These are phyloP conservation scores for Candida easanensis DNA, from an alignment of 805 yeast species.

Conservation along the genomic window DNA sequence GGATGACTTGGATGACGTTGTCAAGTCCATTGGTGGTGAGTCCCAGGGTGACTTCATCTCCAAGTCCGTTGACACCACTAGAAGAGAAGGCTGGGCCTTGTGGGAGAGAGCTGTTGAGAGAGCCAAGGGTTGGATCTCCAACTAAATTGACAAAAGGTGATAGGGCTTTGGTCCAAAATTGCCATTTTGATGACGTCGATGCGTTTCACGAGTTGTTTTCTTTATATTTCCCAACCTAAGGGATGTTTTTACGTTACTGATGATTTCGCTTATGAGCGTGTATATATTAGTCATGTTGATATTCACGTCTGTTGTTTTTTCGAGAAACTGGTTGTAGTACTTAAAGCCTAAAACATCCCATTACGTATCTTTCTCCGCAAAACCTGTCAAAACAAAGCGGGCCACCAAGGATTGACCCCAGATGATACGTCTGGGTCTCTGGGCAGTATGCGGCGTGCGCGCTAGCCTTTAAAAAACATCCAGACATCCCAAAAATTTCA, in stretches of 20 bases:
- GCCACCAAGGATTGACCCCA: background rate
- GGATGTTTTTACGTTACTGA: conserved; percentile 8
- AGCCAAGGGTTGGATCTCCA: conserved; percentile 72
- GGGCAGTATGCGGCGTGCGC: no score
- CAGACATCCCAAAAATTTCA: conserved; percentile 9
- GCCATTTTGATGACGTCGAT: no score
- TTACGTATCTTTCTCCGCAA: no score
- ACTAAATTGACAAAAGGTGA: background rate
- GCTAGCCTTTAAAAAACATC: conserved; percentile 4
- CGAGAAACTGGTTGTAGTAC: background rate
- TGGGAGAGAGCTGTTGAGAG: conserved; percentile 88
- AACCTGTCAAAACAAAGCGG: no score
- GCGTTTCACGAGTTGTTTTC: conserved; percentile 1
- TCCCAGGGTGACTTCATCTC: conserved; percentile 34
- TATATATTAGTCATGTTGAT: conserved; percentile 13
- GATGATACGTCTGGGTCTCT: background rate
- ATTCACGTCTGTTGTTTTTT: conserved; percentile 7
- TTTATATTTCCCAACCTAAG: background rate
- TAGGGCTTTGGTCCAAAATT: no score
- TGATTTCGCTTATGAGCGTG: conserved; percentile 5
- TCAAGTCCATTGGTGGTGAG: conserved; percentile 35
- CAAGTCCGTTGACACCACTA: conserved; percentile 49
- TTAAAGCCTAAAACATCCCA: no score
- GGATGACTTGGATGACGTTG: conserved; percentile 72
- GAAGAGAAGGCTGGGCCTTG: conserved; percentile 64